phyloP scores from a whole-genome alignment of 257 asterid species.

The Echites panduratus region DNA sequence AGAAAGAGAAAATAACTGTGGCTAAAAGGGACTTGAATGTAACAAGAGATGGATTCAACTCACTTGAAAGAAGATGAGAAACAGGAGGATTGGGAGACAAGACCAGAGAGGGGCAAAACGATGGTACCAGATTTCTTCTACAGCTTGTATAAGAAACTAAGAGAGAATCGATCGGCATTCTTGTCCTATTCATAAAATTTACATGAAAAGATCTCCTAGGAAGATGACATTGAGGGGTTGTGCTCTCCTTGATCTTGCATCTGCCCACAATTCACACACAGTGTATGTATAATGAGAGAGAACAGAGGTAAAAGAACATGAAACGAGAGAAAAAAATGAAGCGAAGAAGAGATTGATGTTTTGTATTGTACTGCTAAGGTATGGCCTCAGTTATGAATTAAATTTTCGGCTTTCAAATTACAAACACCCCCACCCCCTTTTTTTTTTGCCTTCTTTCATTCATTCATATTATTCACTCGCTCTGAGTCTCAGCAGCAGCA shows the following conservation, averaged over 20 bases:
- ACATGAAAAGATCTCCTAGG: slow-evolving; percentile 15
- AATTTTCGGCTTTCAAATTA: neutral
- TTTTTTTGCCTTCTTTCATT: too few relatives aligned
- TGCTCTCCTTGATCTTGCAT: slow-evolving; percentile 22
- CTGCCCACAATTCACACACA: slow-evolving; percentile 16
- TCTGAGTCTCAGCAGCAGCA: too few relatives aligned
- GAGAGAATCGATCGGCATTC: slow-evolving; percentile 16
- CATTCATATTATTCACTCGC: neutral
- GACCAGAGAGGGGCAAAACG: neutral
- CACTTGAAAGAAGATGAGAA: slow-evolving; percentile 7
- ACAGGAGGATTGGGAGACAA: neutral
- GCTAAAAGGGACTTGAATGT: neutral
- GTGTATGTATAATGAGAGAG: slow-evolving; percentile 4
- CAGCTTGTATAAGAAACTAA: neutral
- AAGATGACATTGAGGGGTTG: slow-evolving; percentile 16
- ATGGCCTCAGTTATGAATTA: neutral
- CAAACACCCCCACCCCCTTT: too few relatives aligned
- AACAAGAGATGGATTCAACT: neutral
- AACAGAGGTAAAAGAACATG: neutral
- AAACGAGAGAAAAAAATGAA: neutral
- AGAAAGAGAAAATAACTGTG: neutral
- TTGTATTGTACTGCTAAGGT: slow-evolving; percentile 3
- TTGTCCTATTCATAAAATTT: slow-evolving; percentile 19
- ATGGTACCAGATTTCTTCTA: slow-evolving; percentile 5
- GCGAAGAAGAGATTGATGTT: neutral